phyloP scores from a whole-genome alignment of 2,329 filamentous ascomycete species.

The Cladosporium sp. region DNA sequence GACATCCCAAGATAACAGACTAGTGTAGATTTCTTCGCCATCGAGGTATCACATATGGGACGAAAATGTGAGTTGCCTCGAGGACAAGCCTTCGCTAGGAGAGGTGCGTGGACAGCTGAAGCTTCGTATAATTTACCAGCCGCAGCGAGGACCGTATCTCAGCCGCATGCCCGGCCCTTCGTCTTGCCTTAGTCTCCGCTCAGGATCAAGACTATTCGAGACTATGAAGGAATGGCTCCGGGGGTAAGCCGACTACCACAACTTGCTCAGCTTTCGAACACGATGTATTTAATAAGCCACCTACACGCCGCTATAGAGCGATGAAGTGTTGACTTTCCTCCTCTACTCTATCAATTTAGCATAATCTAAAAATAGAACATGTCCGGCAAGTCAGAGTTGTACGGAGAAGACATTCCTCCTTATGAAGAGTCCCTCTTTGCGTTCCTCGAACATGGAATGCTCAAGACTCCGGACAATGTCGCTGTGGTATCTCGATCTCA shows the following conservation, averaged over 20 bases:
- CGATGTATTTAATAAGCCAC: neutral
- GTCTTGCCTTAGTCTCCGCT: neutral
- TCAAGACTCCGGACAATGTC: neutral
- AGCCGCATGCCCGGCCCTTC: neutral
- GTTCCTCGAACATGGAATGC: neutral
- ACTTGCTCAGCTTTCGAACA: neutral
- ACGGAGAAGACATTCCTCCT: neutral
- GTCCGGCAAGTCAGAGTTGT: neutral
- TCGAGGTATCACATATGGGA: neutral
- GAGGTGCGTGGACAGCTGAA: neutral
- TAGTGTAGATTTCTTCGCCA: neutral
- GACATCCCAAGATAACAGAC: no score
- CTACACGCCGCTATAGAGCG: neutral
- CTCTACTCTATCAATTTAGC: neutral
- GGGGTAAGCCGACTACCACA: neutral
- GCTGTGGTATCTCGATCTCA: neutral
- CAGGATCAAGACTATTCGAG: neutral
- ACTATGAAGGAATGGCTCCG: neutral
- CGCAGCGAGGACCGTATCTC: neutral
- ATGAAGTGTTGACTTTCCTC: neutral
- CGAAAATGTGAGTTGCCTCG: neutral
- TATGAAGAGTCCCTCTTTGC: neutral
- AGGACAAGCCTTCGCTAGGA: neutral
- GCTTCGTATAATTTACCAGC: neutral
- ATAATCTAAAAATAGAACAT: neutral